Evolutionary conservation across 2,329 filamentous ascomycete species (phyloP).

Genomic region (Talaromyces sp.): DNA sequence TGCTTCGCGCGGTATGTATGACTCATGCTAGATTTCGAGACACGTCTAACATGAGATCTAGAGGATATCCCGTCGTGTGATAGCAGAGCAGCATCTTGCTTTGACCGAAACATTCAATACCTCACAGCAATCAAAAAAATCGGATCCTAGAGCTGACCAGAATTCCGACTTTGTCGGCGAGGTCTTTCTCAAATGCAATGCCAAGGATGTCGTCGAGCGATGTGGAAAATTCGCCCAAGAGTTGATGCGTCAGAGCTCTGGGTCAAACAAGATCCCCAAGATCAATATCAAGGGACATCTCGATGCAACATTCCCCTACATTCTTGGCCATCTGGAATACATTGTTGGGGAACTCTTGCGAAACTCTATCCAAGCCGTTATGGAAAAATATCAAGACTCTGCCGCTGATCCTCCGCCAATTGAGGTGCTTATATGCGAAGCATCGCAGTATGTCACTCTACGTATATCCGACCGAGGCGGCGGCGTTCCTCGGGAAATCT

Average conservation of each 20-base stretch:
- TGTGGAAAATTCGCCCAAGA: constrained; percentile 74
- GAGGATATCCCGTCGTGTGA: constrained; percentile 92
- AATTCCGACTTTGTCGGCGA: constrained; percentile 87
- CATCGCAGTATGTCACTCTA: constrained; percentile 91
- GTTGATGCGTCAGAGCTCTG: constrained; percentile 72
- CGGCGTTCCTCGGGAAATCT: constrained; percentile 77
- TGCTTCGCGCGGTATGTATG: constrained; percentile 72
- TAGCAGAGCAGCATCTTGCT: constrained; percentile 94
- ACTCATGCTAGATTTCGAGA: background rate
- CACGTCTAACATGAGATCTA: constrained; percentile 35
- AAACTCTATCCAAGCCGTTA: constrained; percentile 89
- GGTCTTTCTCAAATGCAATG: constrained; percentile 89
- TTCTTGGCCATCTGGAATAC: constrained; percentile 92
- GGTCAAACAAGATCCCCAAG: constrained; percentile 69
- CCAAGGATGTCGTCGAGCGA: constrained; percentile 79
- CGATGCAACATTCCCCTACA: constrained; percentile 90
- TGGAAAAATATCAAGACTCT: constrained; percentile 64
- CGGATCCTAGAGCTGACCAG: constrained; percentile 61
- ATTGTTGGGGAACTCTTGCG: constrained; percentile 92
- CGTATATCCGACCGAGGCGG: constrained; percentile 93
- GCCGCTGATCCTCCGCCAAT: constrained; percentile 67
- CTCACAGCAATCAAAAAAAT: constrained; percentile 81
- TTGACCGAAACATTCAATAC: constrained; percentile 92
- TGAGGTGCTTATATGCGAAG: constrained; percentile 91
- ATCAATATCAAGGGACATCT: constrained; percentile 82